Evolutionary conservation across 2,329 filamentous ascomycete species (phyloP), one percentile per base, ranked within the genome.

Genomic region (Nigrospora osmanthi): DNA sequence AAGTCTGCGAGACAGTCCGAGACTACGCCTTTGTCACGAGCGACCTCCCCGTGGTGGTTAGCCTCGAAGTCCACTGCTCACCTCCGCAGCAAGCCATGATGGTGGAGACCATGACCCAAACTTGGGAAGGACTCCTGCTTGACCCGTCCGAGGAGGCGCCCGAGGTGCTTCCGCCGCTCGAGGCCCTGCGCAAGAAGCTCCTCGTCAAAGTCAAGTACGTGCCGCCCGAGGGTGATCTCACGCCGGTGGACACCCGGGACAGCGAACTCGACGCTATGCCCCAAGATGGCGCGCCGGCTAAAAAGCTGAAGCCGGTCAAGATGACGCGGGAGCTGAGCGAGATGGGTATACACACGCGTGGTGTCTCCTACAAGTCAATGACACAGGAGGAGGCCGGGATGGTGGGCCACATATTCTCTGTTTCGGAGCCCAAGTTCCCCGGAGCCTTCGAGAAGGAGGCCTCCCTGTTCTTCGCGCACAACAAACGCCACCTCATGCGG

Each of bases 1-100:
- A 85, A 37, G 91, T 96, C 1, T 95, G 89, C 65, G 72, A 77
- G 45, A 81, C 87, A 0, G 90, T 97, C 52, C 74, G 81, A 28
- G 79, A 95, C 45, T 78, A 83, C 56, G 89, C 86, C 1, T 97
- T 96, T 56, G 67, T 76, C 4, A 77, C 72, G 6, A 84, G 79
- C 19, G 83, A 91, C 49, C 70, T 95, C n/a, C 93, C 91, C 0
- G 71, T 97, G n/a, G 90, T 97, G 48, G 84, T 95, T 55, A 95
- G 89, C 58, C 75, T 97, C 31, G 93, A 97, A 64, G 87, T 96
- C 0, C 93, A 97, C 67, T 89, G 89, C 51, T 74, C 73, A 49
- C 67, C 80, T 0, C 76, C 84, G 46, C 91, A 97, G 65, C 91
- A 97, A 62, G 78, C 85, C 52, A 76, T 83, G 46, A 95, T 97